These are phyloP conservation scores for Calocera viscosa DNA, from an alignment of 768 basidiomycete species.

Conservation along the genomic window DNA sequence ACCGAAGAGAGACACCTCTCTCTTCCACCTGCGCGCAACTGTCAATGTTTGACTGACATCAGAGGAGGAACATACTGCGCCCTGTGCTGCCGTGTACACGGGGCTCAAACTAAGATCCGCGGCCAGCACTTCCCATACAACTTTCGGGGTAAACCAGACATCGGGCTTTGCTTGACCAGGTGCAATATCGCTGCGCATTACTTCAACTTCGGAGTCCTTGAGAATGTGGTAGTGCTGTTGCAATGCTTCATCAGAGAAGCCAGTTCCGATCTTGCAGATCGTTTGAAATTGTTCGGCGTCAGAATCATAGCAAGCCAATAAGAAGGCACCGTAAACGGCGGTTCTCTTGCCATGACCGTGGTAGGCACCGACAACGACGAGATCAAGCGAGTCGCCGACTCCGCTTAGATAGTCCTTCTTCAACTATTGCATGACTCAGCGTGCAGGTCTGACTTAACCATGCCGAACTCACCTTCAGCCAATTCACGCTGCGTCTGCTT, in stretches of 20 bases:
- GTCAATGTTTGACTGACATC: neutral
- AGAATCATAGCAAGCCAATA: slow-evolving; percentile 90
- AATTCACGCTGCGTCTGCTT: slow-evolving; percentile 87
- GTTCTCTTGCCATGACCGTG: slow-evolving; percentile 97
- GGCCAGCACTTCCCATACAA: slow-evolving; percentile 97
- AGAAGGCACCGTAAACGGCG: slow-evolving; percentile 93
- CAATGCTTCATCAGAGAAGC: slow-evolving; percentile 86
- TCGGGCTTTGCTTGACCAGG: slow-evolving; percentile 91
- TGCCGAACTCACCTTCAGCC: slow-evolving; percentile 66
- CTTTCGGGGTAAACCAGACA: slow-evolving; percentile 92
- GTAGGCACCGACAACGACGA: slow-evolving; percentile 95
- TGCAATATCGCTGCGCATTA: slow-evolving; percentile 71
- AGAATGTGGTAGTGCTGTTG: slow-evolving; percentile 69
- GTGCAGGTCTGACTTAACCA: neutral
- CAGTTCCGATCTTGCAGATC: slow-evolving; percentile 98
- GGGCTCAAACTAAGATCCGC: slow-evolving; percentile 96
- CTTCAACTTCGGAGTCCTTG: slow-evolving; percentile 59
- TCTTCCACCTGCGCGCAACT: slow-evolving; percentile 54
- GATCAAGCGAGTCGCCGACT: slow-evolving; percentile 90
- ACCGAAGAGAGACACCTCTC: slow-evolving; percentile 87
- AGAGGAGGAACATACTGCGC: slow-evolving; percentile 45
- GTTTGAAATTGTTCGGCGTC: slow-evolving; percentile 93
- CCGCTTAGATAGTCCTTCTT: slow-evolving; percentile 98
- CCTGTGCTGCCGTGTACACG: slow-evolving; percentile 87
- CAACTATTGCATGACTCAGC: slow-evolving; percentile 40